Percentiles rank a stretch among this genome's conserved stretches.
These are phyloP conservation scores for Persicaria maculosa DNA, from an alignment of 148 eudicot species.

Conservation along the genomic window DNA sequence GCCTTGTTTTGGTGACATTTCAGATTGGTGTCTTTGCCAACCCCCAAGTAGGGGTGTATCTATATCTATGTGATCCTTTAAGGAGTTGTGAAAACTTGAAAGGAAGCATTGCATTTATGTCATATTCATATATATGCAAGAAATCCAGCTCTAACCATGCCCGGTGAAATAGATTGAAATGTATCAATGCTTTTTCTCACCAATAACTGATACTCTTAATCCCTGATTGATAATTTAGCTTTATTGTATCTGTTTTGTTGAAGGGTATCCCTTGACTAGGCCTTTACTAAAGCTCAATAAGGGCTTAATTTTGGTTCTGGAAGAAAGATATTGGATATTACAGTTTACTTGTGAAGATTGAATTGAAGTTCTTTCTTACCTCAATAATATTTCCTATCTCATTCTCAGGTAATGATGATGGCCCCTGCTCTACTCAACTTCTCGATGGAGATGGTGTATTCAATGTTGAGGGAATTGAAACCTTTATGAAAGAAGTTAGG, in stretches of 20 bases:
- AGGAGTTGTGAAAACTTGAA: neutral
- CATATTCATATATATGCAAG: neutral
- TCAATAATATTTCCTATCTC: neutral
- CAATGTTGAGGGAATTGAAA: conserved; percentile 63
- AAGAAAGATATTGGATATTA: neutral
- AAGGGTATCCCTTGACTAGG: neutral
- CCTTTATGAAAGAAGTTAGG: conserved; percentile 70
- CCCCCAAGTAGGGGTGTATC: neutral
- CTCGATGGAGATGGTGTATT: conserved; percentile 89
- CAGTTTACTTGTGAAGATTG: neutral
- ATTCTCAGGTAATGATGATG: conserved; percentile 40
- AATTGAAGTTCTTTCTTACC: neutral
- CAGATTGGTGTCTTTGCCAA: neutral
- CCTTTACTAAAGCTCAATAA: neutral
- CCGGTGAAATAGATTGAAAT: neutral
- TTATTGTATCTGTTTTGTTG: neutral
- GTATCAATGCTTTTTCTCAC: neutral
- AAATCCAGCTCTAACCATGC: neutral
- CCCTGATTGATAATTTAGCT: neutral
- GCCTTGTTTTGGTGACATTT: neutral
- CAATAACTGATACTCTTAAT: neutral
- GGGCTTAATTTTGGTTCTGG: neutral
- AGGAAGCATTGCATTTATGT: neutral
- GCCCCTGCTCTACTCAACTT: conserved; percentile 78
- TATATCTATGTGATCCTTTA: neutral